Evolutionary conservation across 108 stramenopile genomes (phyloP).

Genomic region (Stephanodiscus triporus): DNA sequence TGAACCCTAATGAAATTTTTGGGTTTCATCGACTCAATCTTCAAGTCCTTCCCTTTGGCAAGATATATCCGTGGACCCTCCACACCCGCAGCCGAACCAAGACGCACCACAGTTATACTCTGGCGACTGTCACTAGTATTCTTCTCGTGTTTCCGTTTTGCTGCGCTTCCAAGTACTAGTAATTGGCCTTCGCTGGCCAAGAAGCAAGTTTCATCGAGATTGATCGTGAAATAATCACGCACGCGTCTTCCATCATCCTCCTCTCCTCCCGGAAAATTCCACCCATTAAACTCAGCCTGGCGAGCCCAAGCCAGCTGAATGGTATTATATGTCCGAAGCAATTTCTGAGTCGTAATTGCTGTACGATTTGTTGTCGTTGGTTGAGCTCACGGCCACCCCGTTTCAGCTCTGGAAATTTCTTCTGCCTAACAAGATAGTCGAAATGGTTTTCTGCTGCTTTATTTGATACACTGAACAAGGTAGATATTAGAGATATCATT

Average conservation of each 20-base stretch:
- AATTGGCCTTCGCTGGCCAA: neutral
- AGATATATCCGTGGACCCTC: conserved; percentile 15
- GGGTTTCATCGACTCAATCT: too few species aligned
- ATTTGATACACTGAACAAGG: neutral
- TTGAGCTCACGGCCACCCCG: neutral
- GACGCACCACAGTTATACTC: neutral
- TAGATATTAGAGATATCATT: neutral
- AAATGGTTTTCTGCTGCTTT: neutral
- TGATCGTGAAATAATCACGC: neutral
- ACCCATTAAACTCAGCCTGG: neutral
- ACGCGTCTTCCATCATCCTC: neutral
- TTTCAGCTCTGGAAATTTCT: conserved; percentile 10
- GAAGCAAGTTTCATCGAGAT: conserved; percentile 11
- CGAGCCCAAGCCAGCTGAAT: neutral
- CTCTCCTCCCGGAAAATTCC: too few species aligned
- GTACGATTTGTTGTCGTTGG: conserved; percentile 13
- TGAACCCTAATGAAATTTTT: too few species aligned
- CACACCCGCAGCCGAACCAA: neutral
- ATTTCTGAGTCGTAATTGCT: conserved; percentile 5
- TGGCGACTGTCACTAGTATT: conserved; percentile 8
- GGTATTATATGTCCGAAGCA: neutral
- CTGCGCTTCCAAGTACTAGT: neutral
- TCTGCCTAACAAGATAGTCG: neutral
- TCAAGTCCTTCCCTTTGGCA: neutral
- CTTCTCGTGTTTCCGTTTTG: conserved; percentile 7